These are phyloP conservation scores for Mucor mucedo DNA, from an alignment of 371 early-diverging fungal species.

Conservation along the genomic window DNA sequence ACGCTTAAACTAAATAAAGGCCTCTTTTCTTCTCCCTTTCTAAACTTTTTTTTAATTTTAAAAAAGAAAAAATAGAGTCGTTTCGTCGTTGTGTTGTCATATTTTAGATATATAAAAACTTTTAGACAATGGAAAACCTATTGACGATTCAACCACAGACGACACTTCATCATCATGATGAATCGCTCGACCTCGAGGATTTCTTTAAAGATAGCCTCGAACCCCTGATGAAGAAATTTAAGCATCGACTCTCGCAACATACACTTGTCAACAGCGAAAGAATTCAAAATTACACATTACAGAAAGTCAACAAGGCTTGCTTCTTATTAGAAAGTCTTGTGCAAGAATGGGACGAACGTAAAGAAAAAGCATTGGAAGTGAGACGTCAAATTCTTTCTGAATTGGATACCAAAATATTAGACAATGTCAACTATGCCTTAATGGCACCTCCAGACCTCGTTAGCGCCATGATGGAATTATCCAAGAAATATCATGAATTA, in stretches of 20 bases:
- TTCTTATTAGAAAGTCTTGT: conserved; percentile 38
- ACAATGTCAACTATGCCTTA: conserved; percentile 8
- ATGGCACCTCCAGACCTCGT: conserved; percentile 32
- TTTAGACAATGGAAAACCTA: conserved; percentile 45
- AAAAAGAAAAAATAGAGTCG: no score
- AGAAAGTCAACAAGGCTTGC: conserved; percentile 45
- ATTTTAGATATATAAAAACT: neutral
- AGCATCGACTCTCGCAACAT: conserved; percentile 44
- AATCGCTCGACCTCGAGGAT: conserved; percentile 46
- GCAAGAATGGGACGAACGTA: conserved; percentile 44
- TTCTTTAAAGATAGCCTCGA: conserved; percentile 48
- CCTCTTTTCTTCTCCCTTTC: conserved; percentile 4
- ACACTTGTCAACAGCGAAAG: conserved; percentile 36
- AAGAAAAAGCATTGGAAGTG: conserved; percentile 24
- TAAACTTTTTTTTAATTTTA: neutral
- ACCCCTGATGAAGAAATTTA: conserved; percentile 52
- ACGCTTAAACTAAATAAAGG: neutral
- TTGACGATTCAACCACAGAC: conserved; percentile 38
- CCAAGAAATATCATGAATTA: conserved; percentile 34
- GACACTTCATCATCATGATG: conserved; percentile 33
- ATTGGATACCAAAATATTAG: conserved; percentile 12
- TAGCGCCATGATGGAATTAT: conserved; percentile 29
- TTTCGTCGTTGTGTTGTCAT: no score
- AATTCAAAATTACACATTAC: conserved; percentile 35
- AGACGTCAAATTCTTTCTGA: conserved; percentile 20